Evolutionary conservation across 83 land plant genomes (phyloP), one percentile per base, ranked within the genome.

Genomic region (Diphasiastrum complanatum): DNA sequence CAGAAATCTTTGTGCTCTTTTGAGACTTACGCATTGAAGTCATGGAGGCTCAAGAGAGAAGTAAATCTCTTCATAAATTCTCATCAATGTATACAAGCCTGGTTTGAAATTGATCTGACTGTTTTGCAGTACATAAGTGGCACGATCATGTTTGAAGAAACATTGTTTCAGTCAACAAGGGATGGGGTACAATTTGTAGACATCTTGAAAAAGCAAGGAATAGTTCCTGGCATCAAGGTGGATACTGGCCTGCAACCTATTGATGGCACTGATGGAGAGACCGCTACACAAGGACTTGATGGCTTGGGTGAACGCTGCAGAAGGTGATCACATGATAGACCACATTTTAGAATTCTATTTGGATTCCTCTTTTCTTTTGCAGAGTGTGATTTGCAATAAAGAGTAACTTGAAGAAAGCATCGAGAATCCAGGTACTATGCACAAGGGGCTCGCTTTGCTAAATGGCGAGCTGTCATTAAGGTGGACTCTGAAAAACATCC

Each of bases 401-500:
- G 18, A 49, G 20, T 10, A 5, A 16, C 18, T 5, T 49, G 10
- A 10, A 16, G 19, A 5, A 10, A 5, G 18, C 19, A 10, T 16
- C 5, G 19, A 19, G 6, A 10, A 22, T 49, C 3, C 35, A 71
- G 74, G 61, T 73, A 73, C 43, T 73, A 73, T 49, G 33, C 66
- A 31, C 70, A 66, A 26, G 76, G 76, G 31, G 76, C 76, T 11
- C 76, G 76, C 47, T 73, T 73, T 37, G 65, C 76, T 22, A 73
- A 73, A 36, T 73, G 76, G 76, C 52, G 76, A 20, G 76, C 76
- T 5, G 76, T 73, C 8, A 11, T 73, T 37, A 67, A 68, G 29
- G 57, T 61, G 36, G 76, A 66, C 55, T 52, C 60, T 30, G 60
- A 50, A 28, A 54, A 31, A 27, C 41, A 60, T 25, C 76, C 76